Evolutionary conservation across 2,329 filamentous ascomycete species (phyloP), one percentile per base, ranked within the genome.

Genomic region (Penicillium verrucosum): DNA sequence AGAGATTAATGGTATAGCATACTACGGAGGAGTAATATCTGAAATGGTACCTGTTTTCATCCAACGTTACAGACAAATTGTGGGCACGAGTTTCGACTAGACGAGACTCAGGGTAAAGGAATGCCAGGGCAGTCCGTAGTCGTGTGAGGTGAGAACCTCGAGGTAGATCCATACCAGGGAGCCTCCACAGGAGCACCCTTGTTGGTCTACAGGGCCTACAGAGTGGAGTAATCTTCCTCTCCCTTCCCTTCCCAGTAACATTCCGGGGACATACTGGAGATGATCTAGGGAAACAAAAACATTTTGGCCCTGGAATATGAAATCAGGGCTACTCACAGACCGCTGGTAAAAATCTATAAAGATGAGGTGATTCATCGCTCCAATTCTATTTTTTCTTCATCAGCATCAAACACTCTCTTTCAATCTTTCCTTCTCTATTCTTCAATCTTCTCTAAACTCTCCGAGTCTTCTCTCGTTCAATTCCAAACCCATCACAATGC

Each of bases 401-500:
- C 67, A 51, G 54, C 62, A 63, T 61, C 69, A 68, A 37, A 47
- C 29, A 51, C 68, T 65, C 63, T 73, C 70, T 63, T 68, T 68
- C 60, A 64, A 40, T 56, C 64, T 65, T 62, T 63, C 57, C 43
- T 68, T 67, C 58, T 53, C 36, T 57, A 60, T 48, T 45, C 51
- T 55, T 54, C 54, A 29, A 56, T 50, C 34, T 43, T 43, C 29
- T 44, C 29, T 44, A 9, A 12, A 29, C 27, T 45, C 58, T 65
- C 63, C 62, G 60, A 62, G 61, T 56, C 40, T 42, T 53, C 65
- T 65, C 64, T 67, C 67, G 58, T 68, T 68, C 60, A 68, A 63
- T 56, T 56, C 65, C 69, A 67, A 70, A 56, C 57, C 56, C 56
- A 56, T 66, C 70, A 73, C 62, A 73, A 74, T 74, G 72, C 66